Evolutionary conservation across 1,139 yeast species (phyloP), one percentile per base, ranked within the genome.

Genomic region (Petasospora fabianii): DNA sequence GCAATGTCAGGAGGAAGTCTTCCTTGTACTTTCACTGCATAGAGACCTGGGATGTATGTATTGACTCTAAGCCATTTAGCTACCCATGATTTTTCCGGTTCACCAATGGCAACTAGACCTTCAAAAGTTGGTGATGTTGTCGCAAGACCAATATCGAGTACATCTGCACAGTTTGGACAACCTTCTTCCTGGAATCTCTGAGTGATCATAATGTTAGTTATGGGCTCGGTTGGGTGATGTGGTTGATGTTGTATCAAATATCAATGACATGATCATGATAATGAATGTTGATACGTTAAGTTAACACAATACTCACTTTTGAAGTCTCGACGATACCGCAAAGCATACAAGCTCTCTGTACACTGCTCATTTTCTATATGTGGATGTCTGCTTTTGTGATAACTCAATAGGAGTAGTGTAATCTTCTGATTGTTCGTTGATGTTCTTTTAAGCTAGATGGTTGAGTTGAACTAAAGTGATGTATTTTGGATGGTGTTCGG

Each of bases 121-220:
- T 92, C 99, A 59, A 88, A 94, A 1, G 96, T 80, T 29, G 97
- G 97, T 20, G 96, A 87, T 4, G 98, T 92, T 32, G 86, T 77
- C 17, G 84, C 80, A 42, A 87, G 88, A 54, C 88, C 97, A 40
- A 81, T 80, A 54, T 84, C 92, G 41, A 80, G 81, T 58, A 81
- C 69, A 41, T 92, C 80, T 56, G 87, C 97, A 66, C 98, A 92
- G 66, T 92, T 92, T n/a, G 98, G 98, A 62, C 99, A 92, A 10
- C 97, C 97, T 18, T 77, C 76, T 41, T 79, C 80, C 37, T 84
- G 77, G 59, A 90, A 92, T 55, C 77, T 75, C 65, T 60, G 51
- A n/a, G n/a, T n/a, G 2, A 58, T 50, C 12, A 6, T 12, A 60
- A 50, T 21, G 34, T 28, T 27, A 31, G 34, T 31, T 15, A 9